A percentile compares a stretch with the other conserved stretches of the same genome.
phyloP scores from a whole-genome alignment of 345 rosid species.

The Camelina neglecta region DNA sequence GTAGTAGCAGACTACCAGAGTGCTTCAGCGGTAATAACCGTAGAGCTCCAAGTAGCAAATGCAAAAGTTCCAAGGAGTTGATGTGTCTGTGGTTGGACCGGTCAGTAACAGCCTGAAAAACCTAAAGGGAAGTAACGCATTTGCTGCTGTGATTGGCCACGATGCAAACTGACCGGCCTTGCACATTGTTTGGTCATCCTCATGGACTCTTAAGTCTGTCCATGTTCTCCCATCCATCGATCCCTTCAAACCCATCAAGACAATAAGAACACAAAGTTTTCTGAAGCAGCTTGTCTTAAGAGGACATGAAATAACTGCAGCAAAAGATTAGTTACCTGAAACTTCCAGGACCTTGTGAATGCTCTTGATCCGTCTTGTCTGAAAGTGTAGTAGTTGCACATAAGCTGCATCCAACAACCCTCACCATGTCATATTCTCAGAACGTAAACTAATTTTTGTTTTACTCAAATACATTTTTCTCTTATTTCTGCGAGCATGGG shows the following conservation, averaged over 20 bases:
- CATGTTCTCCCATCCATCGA: constrained; percentile 77
- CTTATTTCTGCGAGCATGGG: neutral
- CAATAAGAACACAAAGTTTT: neutral
- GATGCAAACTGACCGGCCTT: constrained; percentile 85
- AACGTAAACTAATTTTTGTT: neutral
- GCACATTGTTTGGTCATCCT: constrained; percentile 77
- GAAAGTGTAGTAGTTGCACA: constrained; percentile 94
- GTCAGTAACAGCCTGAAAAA: constrained; percentile 74
- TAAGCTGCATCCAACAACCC: constrained; percentile 63
- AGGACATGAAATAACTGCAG: neutral
- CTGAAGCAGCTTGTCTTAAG: constrained; percentile 21
- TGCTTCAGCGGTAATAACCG: constrained; percentile 66
- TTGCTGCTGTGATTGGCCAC: constrained; percentile 75
- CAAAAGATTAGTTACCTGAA: constrained; percentile 62
- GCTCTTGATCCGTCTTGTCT: constrained; percentile 92
- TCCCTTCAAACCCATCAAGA: constrained; percentile 57
- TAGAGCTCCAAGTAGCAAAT: constrained; percentile 93
- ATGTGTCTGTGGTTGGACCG: constrained; percentile 69
- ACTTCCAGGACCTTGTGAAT: constrained; percentile 75
- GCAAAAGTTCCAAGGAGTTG: constrained; percentile 82
- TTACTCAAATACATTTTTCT: neutral
- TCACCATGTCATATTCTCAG: constrained; percentile 7
- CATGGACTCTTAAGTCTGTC: constrained; percentile 77
- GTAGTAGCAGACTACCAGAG: neutral
- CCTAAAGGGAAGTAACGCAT: constrained; percentile 76